Percentiles rank a stretch among this genome's conserved stretches.
These are phyloP conservation scores for Mycena kentingensis DNA, from an alignment of 768 basidiomycete genomes.

Conservation along the genomic window DNA sequence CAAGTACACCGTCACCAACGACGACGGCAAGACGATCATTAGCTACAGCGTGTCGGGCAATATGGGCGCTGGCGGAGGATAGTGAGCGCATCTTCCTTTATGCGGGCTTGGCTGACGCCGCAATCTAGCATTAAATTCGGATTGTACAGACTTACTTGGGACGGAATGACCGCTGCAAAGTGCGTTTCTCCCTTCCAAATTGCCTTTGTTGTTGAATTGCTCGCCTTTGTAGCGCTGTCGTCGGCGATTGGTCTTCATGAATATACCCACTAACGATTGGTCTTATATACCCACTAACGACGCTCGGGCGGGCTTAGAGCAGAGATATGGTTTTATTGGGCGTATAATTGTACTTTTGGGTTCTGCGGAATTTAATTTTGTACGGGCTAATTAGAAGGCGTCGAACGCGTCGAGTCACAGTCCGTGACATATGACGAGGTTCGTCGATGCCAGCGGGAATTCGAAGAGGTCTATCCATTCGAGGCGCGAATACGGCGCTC, in stretches of 20 bases:
- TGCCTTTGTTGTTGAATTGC: not conserved
- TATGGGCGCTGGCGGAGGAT: slow-evolving; percentile 22
- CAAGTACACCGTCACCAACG: slow-evolving; percentile 18
- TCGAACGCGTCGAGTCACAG: no score
- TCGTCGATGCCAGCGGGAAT: no score
- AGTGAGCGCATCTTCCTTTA: slow-evolving; percentile 1
- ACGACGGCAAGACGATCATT: slow-evolving; percentile 11
- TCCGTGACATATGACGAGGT: no score
- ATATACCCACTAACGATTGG: no score
- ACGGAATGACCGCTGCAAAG: slow-evolving; percentile 22
- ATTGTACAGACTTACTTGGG: slow-evolving; percentile 15
- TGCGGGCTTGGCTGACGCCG: not conserved
- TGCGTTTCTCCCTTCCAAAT: not conserved
- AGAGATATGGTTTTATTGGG: no score
- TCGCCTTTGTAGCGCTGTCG: slow-evolving; percentile 4
- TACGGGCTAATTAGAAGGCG: no score
- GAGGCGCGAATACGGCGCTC: no score
- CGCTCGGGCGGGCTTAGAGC: no score
- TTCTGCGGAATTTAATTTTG: no score
- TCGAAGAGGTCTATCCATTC: no score
- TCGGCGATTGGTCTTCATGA: slow-evolving; percentile 18
- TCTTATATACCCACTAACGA: no score
- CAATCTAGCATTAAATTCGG: slow-evolving; percentile 20
- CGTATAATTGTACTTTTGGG: no score
- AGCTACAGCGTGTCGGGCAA: slow-evolving; percentile 16